These are phyloP conservation scores for Detonula confervacea DNA, from an alignment of 352 stramenopile species.

Conservation along the genomic window DNA sequence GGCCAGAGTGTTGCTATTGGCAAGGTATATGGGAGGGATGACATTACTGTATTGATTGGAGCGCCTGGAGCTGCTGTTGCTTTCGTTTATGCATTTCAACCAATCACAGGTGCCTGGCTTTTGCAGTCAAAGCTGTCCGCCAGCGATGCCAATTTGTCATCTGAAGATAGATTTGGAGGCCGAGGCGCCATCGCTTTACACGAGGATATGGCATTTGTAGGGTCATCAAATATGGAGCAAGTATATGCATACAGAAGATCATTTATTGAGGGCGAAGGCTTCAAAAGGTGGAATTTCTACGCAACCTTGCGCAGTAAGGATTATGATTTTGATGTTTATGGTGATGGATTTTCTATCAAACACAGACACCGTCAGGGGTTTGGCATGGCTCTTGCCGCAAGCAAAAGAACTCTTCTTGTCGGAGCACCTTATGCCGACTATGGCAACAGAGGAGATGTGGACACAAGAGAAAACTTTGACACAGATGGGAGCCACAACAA, in stretches of 20 bases:
- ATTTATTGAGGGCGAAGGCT: constrained; percentile 58
- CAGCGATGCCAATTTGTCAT: constrained; percentile 38
- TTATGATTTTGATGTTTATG: constrained; percentile 87
- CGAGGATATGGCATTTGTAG: constrained; percentile 90
- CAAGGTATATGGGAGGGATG: constrained; percentile 67
- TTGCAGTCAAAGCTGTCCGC: constrained; percentile 34
- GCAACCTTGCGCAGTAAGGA: constrained; percentile 86
- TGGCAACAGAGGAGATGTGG: constrained; percentile 63
- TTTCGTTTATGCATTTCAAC: constrained; percentile 46
- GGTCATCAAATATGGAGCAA: constrained; percentile 83
- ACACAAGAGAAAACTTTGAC: constrained; percentile 65
- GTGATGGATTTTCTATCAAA: constrained; percentile 66
- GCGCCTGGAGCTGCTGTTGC: constrained; percentile 58
- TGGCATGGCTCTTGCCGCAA: constrained; percentile 88
- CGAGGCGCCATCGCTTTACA: constrained; percentile 83
- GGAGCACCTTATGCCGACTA: constrained; percentile 90
- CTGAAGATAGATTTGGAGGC: constrained; percentile 56
- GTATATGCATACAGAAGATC: constrained; percentile 77
- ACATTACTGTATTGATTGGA: constrained; percentile 68
- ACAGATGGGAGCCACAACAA: constrained; percentile 73
- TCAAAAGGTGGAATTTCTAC: constrained; percentile 62
- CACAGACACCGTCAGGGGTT: constrained; percentile 90
- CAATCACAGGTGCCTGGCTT: constrained; percentile 32
- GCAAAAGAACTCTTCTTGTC: constrained; percentile 89
- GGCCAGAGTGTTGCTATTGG: constrained; percentile 63